Conservation (phyloP, 208 protist species). For the Acanthamoeba healyi region DNA sequence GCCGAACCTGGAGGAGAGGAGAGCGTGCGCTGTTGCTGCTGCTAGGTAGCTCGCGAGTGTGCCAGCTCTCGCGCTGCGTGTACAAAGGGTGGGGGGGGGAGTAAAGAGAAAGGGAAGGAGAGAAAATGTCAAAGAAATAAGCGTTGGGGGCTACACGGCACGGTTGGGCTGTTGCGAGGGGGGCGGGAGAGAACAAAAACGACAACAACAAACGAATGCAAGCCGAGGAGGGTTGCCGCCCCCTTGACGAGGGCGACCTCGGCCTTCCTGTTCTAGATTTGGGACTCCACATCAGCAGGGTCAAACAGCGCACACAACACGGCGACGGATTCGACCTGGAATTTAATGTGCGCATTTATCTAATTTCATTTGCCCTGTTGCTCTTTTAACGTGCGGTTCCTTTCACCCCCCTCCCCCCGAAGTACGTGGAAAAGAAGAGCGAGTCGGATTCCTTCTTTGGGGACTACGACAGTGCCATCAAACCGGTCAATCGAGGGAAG, state of each 20-base stretch:
- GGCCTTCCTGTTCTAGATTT: conserved; percentile 2
- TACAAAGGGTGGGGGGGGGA: no score
- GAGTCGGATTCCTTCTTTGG: conserved; percentile 48
- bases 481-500: conserved; percentile 20
- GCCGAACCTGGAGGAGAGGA: no score
- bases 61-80: no score
- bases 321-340: conserved; percentile 43
- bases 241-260: conserved; percentile 2
- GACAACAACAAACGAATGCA: not conserved
- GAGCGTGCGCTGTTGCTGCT: no score
- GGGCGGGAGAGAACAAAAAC: not conserved
- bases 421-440: conserved; percentile 58
- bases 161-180: no score
- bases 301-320: not conserved
- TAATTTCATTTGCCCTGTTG: not conserved
- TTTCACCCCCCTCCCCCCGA: not conserved
- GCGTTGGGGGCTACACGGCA: no score
- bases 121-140: no score
- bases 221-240: not conserved
- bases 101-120: no score
- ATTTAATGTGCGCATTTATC: not conserved
- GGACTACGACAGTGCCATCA: conserved; percentile 59
- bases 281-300: not conserved
- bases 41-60: no score
- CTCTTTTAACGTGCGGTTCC: no score